Base-by-base conservation (phyloP, 2,329 filamentous ascomycete species). In the Biscogniauxia marginata region DNA sequence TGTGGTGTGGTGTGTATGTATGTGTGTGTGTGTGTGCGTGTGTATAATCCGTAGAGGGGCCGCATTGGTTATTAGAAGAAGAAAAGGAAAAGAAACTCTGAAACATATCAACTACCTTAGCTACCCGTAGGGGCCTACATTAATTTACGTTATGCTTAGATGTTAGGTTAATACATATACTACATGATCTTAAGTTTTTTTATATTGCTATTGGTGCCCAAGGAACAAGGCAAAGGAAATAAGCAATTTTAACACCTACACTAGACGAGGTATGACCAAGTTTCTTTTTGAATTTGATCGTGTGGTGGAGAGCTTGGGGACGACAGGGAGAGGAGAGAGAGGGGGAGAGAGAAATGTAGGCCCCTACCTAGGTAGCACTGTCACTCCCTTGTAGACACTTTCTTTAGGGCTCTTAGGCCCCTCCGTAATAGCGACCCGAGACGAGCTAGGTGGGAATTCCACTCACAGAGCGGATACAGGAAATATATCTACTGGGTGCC, bases 51-150 rank as follows among this genome's bases (percentile, higher is more conserved):
- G n/a, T n/a, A n/a, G n/a, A n/a, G n/a, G n/a, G n/a, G n/a, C n/a
- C n/a, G n/a, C n/a, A n/a, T n/a, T n/a, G n/a, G n/a, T n/a, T n/a
- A n/a, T n/a, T n/a, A n/a, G n/a, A n/a, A n/a, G n/a, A n/a, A n/a
- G n/a, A n/a, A n/a, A n/a, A n/a, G n/a, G n/a, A n/a, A n/a, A n/a
- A n/a, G n/a, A n/a, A n/a, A n/a, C n/a, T n/a, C n/a, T n/a, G n/a
- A n/a, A n/a, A n/a, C 44, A 46, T 34, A 34, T 34, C 56, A 55
- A 47, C 57, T 52, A 45, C 47, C 47, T 56, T 52, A 24, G 50
- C 51, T 43, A 24, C 46, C 21, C 30, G 30, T 23, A 46, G 45
- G 46, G 22, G 44, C 48, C 48, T 44, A 54, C n/a, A n/a, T n/a
- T n/a, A n/a, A n/a, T n/a, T n/a, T n/a, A n/a, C n/a, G n/a, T n/a